Base-by-base conservation (phyloP, 306 rosid species). In the Castanea sativa region DNA sequence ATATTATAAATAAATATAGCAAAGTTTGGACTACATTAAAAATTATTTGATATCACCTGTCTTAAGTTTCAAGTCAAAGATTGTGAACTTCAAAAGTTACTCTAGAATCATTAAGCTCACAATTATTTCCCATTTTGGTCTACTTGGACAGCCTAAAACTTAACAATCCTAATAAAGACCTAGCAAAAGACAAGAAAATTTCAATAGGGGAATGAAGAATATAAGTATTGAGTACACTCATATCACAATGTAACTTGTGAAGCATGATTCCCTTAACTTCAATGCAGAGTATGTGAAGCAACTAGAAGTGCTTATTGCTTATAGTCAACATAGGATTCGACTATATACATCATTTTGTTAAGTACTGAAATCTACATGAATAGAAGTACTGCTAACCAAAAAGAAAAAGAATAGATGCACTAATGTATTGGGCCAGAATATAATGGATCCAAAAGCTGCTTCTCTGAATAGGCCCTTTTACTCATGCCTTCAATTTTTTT, bases 41-140 rank as follows among this genome's bases (percentile, higher is more conserved):
- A 3, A 21, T 23, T 20, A 20, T 75, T 38, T 19, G 55, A 65
- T 71, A 76, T 3, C n/a, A 19, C 82, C 76, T 74, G 61, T 76
- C 84, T 84, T 76, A n/a, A 75, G 79, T 81, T 56, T 80, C 55
- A 84, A 84, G 84, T 80, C 82, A 84, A 79, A 83, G 70, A 80
- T 73, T 80, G 49, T 77, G 78, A 73, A 67, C 32, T 72, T 73
- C 69, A 76, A 76, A 59, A 67, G 82, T 43, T 69, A 19, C 25
- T 12, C 32, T 21, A 29, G 73, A 80, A 80, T 80, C 49, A 84
- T 80, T 76, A 58, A 76, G 72, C 82, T 76, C 87, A 52, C 82
- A 58, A 67, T 23, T 59, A 14, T 51, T 55, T 53, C 73, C 69
- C 73, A 73, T 78, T 79, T 71, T 71, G 52, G 63, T 41, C 65